Evolutionary conservation across 1,139 yeast genomes (phyloP).

Genomic region (Pneumocystis jirovecii): DNA sequence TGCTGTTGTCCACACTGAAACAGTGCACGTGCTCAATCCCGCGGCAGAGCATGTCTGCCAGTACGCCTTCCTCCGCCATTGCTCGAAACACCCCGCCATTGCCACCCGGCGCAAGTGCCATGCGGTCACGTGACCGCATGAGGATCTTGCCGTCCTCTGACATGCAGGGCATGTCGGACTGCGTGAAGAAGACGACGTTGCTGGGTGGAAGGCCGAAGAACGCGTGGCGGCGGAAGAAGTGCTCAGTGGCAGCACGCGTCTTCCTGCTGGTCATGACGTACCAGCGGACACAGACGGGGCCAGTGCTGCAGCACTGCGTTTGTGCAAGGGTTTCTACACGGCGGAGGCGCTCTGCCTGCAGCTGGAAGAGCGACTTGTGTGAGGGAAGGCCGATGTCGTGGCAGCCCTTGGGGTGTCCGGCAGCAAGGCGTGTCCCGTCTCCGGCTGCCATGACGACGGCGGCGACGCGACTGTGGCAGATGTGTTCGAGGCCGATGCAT

Average conservation of each 20-base stretch:
- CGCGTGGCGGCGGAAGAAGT: constrained; percentile 43
- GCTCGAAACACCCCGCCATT: constrained; percentile 95
- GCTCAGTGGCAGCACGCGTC: constrained; percentile 62
- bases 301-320: constrained; percentile 21
- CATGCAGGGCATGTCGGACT: constrained; percentile 90
- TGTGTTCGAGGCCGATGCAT: constrained; percentile 47
- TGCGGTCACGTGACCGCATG: constrained; percentile 37
- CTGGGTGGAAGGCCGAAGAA: constrained; percentile 53
- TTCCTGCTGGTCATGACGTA: constrained; percentile 95
- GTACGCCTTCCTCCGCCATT: constrained; percentile 44
- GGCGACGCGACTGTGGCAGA: constrained; percentile 61
- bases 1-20: constrained; percentile 90
- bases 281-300: constrained; percentile 46
- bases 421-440: constrained; percentile 90
- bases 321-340: constrained; percentile 46
- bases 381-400: constrained; percentile 78
- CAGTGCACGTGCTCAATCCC: constrained; percentile 84
- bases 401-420: constrained; percentile 83
- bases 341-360: constrained; percentile 76
- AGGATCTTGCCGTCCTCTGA: constrained; percentile 60
- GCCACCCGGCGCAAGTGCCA: constrained; percentile 91
- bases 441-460: constrained; percentile 95
- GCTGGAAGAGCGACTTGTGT: constrained; percentile 66
- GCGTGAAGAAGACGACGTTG: constrained; percentile 72
- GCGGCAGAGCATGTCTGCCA: constrained; percentile 51